Evolutionary conservation across 345 rosid species (phyloP).

Genomic region (Cardamine resedifolia): DNA sequence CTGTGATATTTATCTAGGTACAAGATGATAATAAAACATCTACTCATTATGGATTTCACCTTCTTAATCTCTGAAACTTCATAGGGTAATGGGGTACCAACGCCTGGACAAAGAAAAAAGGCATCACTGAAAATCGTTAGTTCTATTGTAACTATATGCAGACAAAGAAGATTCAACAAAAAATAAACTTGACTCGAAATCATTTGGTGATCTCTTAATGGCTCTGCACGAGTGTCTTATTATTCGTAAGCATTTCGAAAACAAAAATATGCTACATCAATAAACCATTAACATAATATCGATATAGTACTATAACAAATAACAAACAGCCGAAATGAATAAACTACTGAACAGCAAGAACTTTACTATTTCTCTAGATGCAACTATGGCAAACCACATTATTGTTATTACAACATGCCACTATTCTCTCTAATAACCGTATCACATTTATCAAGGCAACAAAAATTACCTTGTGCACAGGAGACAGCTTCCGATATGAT

Average conservation of each 20-base stretch:
- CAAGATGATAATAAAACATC: not conserved
- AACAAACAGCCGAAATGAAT: not conserved
- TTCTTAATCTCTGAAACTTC: constrained; percentile 64
- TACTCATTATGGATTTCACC: constrained; percentile 40
- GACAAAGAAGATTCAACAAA: not conserved
- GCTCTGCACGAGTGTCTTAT: not conserved
- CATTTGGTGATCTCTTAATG: not conserved
- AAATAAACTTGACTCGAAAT: not conserved
- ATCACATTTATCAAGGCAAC: constrained; percentile 5
- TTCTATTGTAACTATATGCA: not conserved
- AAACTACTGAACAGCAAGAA: not conserved
- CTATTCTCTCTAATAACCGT: not conserved
- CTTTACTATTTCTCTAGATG: not conserved
- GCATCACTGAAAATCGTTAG: not conserved
- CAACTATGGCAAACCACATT: not conserved
- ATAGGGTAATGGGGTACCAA: constrained; percentile 61
- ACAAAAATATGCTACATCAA: not conserved
- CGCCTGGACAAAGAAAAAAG: constrained; percentile 51
- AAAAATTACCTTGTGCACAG: constrained; percentile 64
- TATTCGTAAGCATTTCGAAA: not conserved
- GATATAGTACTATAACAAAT: not conserved
- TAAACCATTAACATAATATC: not conserved
- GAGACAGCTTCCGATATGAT: constrained; percentile 72
- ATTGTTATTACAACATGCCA: not conserved
- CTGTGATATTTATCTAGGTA: not conserved